Base-by-base conservation (phyloP, 2,329 filamentous ascomycete genomes). In the Penicillium sp. region DNA sequence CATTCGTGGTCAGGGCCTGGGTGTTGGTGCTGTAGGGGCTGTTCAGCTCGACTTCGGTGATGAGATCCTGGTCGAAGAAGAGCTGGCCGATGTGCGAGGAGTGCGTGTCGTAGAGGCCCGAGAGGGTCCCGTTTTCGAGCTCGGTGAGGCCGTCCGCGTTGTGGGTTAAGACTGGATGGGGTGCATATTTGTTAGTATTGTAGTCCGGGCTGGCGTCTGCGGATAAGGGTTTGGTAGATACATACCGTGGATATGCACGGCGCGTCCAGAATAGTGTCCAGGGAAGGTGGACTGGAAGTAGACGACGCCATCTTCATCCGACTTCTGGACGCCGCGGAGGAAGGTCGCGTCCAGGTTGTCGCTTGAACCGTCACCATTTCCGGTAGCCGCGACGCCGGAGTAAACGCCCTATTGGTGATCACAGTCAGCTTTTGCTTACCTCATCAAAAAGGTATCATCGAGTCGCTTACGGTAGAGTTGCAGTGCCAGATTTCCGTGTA, bases 21-120 rank as follows among this genome's bases (percentile, higher is more conserved):
- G 56, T 67, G 54, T 68, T 70, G 11, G 63, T 64, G 60, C 58
- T 67, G 60, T 70, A 70, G 1, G 83, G 82, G 2, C 71, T 64
- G 1, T 75, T 77, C 5, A 72, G 73, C 63, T 85, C 82, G 38
- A 5, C 53, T 11, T 55, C 15, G 30, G 69, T 68, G 66, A 86
- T 82, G 9, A 90, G 82, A 64, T 80, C 78, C 71, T 89, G 84
- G 72, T 90, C 86, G 60, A 87, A 87, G 81, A 87, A 90, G 54
- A 88, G 70, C 72, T 91, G 88, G 19, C 88, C 87, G 45, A 89
- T 81, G 75, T 90, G 87, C 7, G 84, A 82, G 61, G 85, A 81
- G 55, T 76, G 79, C 13, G 73, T 23, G 15, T 65, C 69, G 62
- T 73, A 74, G 17, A 80, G 79, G 63, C 80, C 83, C 46, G 75